Conservation (phyloP, 331 rosid species). For the Erythrophleum ivorense region DNA sequence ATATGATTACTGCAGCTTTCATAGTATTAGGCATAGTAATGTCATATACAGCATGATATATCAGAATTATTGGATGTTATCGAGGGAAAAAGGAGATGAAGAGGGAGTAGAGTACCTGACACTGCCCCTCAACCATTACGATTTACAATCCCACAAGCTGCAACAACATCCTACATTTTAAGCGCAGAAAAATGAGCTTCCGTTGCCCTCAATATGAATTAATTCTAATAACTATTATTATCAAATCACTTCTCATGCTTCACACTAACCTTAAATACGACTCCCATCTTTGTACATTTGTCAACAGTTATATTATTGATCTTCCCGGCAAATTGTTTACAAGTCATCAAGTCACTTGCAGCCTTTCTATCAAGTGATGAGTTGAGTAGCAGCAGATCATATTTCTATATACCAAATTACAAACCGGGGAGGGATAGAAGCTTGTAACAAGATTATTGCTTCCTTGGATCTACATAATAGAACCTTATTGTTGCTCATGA, state of each 20-base stretch:
- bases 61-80: conserved; percentile 2
- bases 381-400: background rate
- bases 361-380: conserved; percentile 12
- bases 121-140: conserved; percentile 78
- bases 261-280: conserved; percentile 64
- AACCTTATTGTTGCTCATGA: no score
- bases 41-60: background rate
- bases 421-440: background rate
- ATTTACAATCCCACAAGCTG: conserved; percentile 76
- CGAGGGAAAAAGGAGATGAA: background rate
- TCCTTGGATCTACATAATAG: conserved; percentile 77
- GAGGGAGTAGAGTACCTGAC: conserved; percentile 52
- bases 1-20: background rate
- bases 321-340: conserved; percentile 59
- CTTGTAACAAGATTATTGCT: conserved; percentile 3
- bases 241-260: background rate
- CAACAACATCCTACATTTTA: conserved; percentile 70
- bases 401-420: background rate
- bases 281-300: conserved; percentile 72
- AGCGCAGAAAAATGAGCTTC: conserved; percentile 19
- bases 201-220: background rate
- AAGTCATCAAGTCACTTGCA: conserved; percentile 9
- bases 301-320: conserved; percentile 75
- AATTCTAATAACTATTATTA: background rate
- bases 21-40: background rate